Evolutionary conservation across 129 eudicot genomes (phyloP).

Genomic region (Saussurea involucrata): DNA sequence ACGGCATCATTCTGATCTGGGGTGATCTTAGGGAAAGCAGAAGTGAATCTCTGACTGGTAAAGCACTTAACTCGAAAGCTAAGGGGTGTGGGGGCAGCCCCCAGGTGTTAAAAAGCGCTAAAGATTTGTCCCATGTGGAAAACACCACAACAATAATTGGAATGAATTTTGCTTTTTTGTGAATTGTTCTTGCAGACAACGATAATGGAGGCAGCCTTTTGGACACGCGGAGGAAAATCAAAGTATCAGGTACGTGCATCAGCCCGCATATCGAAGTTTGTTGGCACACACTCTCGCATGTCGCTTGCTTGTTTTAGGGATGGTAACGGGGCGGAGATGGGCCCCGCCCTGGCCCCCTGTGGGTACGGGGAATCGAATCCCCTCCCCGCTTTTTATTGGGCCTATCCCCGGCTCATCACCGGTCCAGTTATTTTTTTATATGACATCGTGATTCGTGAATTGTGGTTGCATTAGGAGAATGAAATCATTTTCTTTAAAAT

Average conservation of each 20-base stretch:
- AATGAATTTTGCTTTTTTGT: background rate
- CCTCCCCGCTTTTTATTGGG: background rate
- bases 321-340: background rate
- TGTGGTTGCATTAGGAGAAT: background rate
- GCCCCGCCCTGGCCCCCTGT: background rate
- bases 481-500: background rate
- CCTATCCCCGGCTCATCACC: background rate
- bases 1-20: conserved; percentile 4
- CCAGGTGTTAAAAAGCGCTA: conserved; percentile 7
- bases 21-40: conserved; percentile 21
- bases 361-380: background rate
- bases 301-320: background rate
- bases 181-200: background rate
- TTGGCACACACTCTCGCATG: background rate
- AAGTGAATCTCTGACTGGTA: conserved; percentile 33
- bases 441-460: background rate
- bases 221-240: background rate
- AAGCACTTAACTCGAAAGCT: conserved; percentile 23
- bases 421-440: background rate
- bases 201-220: conserved; percentile 25
- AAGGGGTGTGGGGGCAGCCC: conserved; percentile 3
- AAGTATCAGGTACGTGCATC: background rate
- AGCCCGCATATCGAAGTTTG: background rate
- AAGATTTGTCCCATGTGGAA: conserved; percentile 11
- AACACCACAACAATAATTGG: conserved; percentile 15